A percentile compares a stretch with the other conserved stretches of the same genome.
Conservation (phyloP, 805 yeast genomes). For the Yamadazyma philogaea region DNA sequence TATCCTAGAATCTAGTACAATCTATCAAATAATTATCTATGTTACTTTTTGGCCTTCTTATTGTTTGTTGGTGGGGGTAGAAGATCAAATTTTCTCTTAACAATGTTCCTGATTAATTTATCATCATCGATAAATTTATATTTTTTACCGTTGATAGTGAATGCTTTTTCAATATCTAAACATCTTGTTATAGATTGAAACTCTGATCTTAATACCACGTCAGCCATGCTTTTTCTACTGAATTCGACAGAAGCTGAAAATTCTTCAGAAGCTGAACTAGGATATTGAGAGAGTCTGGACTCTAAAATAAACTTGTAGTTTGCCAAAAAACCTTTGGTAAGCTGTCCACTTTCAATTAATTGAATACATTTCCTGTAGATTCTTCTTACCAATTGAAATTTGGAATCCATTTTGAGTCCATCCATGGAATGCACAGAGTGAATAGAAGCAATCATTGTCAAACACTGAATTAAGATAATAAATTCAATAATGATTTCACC, state of each 20-base stretch:
- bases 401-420: conserved; percentile 16
- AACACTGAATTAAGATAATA: conserved; percentile 49
- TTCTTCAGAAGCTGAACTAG: conserved; percentile 29
- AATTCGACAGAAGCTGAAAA: conserved; percentile 8
- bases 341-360: conserved; percentile 47
- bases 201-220: conserved; percentile 56
- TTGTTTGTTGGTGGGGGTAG: conserved; percentile 1
- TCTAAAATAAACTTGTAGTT: conserved; percentile 33
- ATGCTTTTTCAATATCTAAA: conserved; percentile 24
- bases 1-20: neutral
- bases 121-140: conserved; percentile 54
- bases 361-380: conserved; percentile 60
- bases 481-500: conserved; percentile 63
- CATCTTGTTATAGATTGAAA: conserved; percentile 46
- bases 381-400: conserved; percentile 42
- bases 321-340: conserved; percentile 39
- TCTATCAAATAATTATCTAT: neutral
- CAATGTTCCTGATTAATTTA: conserved; percentile 54
- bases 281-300: conserved; percentile 46
- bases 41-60: conserved; percentile 2
- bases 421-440: conserved; percentile 23
- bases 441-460: conserved; percentile 34
- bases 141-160: conserved; percentile 20
- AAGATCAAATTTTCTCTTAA: conserved; percentile 41
- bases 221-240: conserved; percentile 45